Percentiles rank a stretch among this genome's conserved stretches.
phyloP scores from a whole-genome alignment of 345 rosid genomes.

The Conringia planisiliqua region DNA sequence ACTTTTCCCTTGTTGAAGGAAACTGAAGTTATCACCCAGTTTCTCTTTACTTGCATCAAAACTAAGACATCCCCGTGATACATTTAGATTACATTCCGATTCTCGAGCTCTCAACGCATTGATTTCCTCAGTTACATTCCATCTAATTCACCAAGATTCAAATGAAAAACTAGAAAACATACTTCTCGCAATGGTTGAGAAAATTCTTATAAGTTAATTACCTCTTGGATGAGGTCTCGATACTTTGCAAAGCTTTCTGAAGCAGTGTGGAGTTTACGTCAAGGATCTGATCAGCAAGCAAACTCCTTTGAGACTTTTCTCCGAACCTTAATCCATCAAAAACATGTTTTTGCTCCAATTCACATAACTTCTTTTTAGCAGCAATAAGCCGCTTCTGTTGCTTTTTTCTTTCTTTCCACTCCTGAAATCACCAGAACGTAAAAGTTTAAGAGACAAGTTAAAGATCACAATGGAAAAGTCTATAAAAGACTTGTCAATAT shows the following conservation, averaged over 20 bases:
- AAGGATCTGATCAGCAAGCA: slow-evolving; percentile 69
- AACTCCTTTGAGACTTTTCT: slow-evolving; percentile 60
- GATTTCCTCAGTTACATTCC: slow-evolving; percentile 45
- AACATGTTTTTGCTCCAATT: slow-evolving; percentile 84
- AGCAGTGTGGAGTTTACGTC: slow-evolving; percentile 66
- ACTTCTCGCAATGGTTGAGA: background rate
- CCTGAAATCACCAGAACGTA: slow-evolving; percentile 45
- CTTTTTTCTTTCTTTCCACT: slow-evolving; percentile 86
- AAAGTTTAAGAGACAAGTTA: slow-evolving; percentile 1
- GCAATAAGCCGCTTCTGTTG: slow-evolving; percentile 69
- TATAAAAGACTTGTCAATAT: slow-evolving; percentile 12
- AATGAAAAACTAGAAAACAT: background rate
- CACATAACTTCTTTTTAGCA: slow-evolving; percentile 78
- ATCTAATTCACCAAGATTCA: slow-evolving; percentile 41
- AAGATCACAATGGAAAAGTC: background rate
- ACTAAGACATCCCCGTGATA: slow-evolving; percentile 40
- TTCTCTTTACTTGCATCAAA: slow-evolving; percentile 39
- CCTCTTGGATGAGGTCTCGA: slow-evolving; percentile 55
- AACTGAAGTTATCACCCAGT: slow-evolving; percentile 35
- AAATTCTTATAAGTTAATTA: slow-evolving; percentile 17
- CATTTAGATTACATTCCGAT: slow-evolving; percentile 41
- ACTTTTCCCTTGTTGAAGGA: slow-evolving; percentile 48
- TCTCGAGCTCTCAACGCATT: slow-evolving; percentile 34
- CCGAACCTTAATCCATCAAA: slow-evolving; percentile 78
- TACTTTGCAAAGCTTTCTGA: slow-evolving; percentile 65